Evolutionary conservation across 345 rosid species (phyloP).

Genomic region (Eucalyptus cladocalyx): DNA sequence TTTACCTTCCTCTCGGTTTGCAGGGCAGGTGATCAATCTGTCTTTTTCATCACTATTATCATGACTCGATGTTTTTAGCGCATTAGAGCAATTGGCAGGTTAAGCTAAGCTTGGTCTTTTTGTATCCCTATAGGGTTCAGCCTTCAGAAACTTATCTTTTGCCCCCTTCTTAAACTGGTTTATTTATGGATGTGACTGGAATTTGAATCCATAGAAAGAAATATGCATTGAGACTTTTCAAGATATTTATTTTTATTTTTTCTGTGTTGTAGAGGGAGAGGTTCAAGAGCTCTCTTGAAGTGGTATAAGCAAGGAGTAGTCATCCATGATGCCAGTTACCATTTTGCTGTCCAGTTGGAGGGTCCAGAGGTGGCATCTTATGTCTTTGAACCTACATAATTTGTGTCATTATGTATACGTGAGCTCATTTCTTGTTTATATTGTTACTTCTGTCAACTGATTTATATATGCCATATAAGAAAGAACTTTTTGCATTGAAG

Average conservation of each 20-base stretch:
- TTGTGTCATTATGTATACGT: background rate
- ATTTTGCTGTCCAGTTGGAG: constrained; percentile 51
- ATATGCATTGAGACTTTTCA: background rate
- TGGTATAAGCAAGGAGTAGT: constrained; percentile 55
- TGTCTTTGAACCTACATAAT: background rate
- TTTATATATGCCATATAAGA: background rate
- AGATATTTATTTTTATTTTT: background rate
- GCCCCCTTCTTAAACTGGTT: background rate
- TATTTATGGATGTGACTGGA: background rate
- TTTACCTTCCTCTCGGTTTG: constrained; percentile 78
- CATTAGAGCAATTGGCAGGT: background rate
- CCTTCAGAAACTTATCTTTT: background rate
- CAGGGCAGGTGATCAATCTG: constrained; percentile 53
- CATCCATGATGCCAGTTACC: constrained; percentile 74
- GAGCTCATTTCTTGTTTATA: background rate
- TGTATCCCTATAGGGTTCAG: background rate
- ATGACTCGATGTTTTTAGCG: background rate
- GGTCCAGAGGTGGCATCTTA: constrained; percentile 57
- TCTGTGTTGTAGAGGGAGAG: constrained; percentile 63
- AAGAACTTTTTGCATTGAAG: background rate
- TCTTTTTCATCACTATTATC: background rate
- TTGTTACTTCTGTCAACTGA: background rate
- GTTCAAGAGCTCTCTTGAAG: constrained; percentile 76
- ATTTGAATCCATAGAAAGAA: background rate
- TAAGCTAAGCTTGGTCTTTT: background rate